Evolutionary conservation across 352 stramenopile genomes (phyloP), one percentile per base, ranked within the genome.

Genomic region (Phytophthora niederhauseri): DNA sequence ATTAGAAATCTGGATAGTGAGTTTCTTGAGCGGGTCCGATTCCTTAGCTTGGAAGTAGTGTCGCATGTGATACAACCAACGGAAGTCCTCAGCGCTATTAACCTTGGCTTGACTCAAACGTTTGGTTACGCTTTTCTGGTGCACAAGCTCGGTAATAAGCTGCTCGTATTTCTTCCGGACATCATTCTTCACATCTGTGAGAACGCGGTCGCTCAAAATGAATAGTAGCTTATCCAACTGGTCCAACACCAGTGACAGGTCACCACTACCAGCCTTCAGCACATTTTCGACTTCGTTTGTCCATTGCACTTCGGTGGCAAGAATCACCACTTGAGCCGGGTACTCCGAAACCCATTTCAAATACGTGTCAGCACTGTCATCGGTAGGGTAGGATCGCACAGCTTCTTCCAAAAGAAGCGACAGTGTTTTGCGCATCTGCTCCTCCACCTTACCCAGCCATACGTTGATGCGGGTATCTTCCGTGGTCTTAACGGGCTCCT

Each of bases 111-210:
- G 83, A 24, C 91, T 92, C 63, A 99, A 90, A 26, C 87, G 92
- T 60, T 96, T 93, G 17, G 91, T 99, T 24, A 99, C 97, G 77
- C 99, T 99, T 62, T 99, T 97, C 68, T 99, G 97, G 68, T 99
- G 98, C 19, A 99, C 98, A n/a, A 99, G 87, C 76, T 99, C 98
- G 11, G 98, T 99, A 73, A 99, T 99, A 11, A 99, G 87, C 77
- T 99, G 98, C 64, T 99, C 98, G 73, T 99, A 99, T 78, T 99
- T 99, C 78, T 98, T 98, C 15, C 97, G 89, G 15, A 97, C 89
- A 62, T 98, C 93, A 28, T 94, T 91, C 38, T 97, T 97, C 22
- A 99, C 84, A 77, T 99, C 95, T 3, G 89, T 84, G 9, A 99
- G 85, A 31, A 99, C 96, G 26, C 95, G 97, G 75, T 98, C 95